These are phyloP conservation scores for Erodium chrysanthum DNA, from an alignment of 441 rosid genomes.

Conservation along the genomic window DNA sequence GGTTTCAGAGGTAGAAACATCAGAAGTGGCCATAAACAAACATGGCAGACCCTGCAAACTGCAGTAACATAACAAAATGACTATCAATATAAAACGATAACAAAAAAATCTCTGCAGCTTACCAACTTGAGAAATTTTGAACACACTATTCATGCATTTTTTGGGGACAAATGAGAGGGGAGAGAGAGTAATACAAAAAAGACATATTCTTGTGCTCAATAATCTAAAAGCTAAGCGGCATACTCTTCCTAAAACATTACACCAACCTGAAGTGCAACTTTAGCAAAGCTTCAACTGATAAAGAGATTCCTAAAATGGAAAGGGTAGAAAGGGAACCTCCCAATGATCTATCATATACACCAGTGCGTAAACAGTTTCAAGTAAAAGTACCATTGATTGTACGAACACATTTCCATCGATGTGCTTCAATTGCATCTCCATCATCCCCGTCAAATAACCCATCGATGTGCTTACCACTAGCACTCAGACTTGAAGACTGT, in stretches of 20 bases:
- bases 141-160: too few relatives aligned
- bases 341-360: slow-evolving; percentile 6
- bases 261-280: too few relatives aligned
- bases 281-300: not conserved
- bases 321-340: not conserved
- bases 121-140: too few relatives aligned
- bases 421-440: slow-evolving; percentile 89
- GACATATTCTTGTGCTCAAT: too few relatives aligned
- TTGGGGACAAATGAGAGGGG: too few relatives aligned
- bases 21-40: not conserved
- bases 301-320: slow-evolving; percentile 1
- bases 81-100: too few relatives aligned
- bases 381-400: slow-evolving; percentile 53
- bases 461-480: slow-evolving; percentile 28
- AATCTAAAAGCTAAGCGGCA: too few relatives aligned
- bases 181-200: too few relatives aligned
- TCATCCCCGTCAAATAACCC: slow-evolving; percentile 49
- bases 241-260: too few relatives aligned
- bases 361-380: not conserved
- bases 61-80: too few relatives aligned
- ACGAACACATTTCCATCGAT: slow-evolving; percentile 89
- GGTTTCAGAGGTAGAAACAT: not conserved
- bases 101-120: too few relatives aligned
- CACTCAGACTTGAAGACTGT: slow-evolving; percentile 51
- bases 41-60: not conserved